Conservation (phyloP, 2,329 filamentous ascomycete genomes). For the Ustulina deusta region DNA sequence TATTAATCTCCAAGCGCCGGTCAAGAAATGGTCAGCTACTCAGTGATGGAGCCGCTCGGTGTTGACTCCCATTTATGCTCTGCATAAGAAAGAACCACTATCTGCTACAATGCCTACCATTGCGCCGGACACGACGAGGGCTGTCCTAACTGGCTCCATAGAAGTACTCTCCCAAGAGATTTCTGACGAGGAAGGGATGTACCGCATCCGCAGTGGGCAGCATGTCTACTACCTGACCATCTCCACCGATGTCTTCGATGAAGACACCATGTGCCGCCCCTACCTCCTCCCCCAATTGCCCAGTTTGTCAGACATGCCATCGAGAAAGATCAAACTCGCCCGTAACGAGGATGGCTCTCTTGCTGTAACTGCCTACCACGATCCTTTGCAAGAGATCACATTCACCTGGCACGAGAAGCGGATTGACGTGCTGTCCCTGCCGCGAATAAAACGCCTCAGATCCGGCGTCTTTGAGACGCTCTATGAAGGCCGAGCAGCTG, state of each 20-base stretch:
- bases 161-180: conserved; percentile 35
- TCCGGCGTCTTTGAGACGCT: conserved; percentile 42
- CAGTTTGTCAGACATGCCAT: conserved; percentile 44
- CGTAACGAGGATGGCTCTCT: conserved; percentile 38
- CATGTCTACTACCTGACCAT: conserved; percentile 46
- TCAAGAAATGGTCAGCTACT: conserved; percentile 25
- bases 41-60: conserved; percentile 24
- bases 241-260: conserved; percentile 44
- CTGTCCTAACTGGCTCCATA: conserved; percentile 21
- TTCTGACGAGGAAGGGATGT: conserved; percentile 36
- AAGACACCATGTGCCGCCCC: conserved; percentile 51
- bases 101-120: conserved; percentile 31
- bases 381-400: conserved; percentile 39
- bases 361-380: conserved; percentile 34
- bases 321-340: conserved; percentile 44
- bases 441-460: conserved; percentile 41
- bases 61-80: conserved; percentile 19
- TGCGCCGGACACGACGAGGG: conserved; percentile 19
- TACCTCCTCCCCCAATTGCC: conserved; percentile 49
- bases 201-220: conserved; percentile 42
- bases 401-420: conserved; percentile 44
- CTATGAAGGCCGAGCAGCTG: conserved; percentile 34
- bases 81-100: conserved; percentile 24
- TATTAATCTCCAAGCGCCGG: conserved; percentile 29
- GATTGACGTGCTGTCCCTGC: conserved; percentile 45